Conservation (phyloP, 1,284 basidiomycete genomes). For the Heterobasidion parviporum region DNA sequence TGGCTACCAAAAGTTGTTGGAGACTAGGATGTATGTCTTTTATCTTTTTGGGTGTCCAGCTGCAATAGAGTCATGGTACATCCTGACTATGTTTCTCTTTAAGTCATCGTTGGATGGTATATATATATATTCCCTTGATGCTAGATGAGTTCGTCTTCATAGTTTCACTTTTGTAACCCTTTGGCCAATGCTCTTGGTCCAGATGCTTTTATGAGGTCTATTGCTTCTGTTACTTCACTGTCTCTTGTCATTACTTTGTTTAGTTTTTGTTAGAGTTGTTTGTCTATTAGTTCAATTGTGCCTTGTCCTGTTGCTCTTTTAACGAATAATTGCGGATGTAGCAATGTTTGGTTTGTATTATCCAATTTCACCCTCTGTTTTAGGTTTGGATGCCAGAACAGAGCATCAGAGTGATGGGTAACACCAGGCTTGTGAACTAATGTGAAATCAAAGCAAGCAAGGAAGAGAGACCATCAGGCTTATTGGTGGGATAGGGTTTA, state of each 20-base stretch:
- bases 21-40: background rate
- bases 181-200: background rate
- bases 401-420: no score
- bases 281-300: background rate
- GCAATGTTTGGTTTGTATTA: no score
- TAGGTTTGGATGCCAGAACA: background rate
- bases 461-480: no score
- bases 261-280: background rate
- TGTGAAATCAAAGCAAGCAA: no score
- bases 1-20: background rate
- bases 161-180: background rate
- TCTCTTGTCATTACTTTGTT: background rate
- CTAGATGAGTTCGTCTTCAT: background rate
- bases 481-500: no score
- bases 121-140: background rate
- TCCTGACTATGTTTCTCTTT: background rate
- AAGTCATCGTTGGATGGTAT: background rate
- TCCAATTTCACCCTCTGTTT: no score
- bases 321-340: background rate
- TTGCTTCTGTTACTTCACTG: background rate
- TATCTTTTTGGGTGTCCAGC: background rate
- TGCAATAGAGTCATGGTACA: background rate
- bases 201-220: background rate
- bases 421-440: no score
- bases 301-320: background rate